Evolutionary conservation across 257 asterid genomes (phyloP).

Genomic region (Solanum commersonii): DNA sequence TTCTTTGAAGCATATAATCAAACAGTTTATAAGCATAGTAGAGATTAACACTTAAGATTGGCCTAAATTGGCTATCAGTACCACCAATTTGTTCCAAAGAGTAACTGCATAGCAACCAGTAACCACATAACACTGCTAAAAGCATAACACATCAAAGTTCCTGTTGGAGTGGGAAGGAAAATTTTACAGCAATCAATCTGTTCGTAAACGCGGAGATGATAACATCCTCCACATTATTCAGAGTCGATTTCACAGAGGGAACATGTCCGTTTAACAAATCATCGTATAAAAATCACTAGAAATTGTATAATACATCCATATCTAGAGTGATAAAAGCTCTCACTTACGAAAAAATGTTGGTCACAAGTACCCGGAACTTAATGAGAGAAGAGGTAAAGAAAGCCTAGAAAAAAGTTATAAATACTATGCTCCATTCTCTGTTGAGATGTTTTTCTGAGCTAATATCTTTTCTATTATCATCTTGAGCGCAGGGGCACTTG

Average conservation of each 20-base stretch:
- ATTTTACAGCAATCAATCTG: neutral
- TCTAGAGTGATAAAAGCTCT: neutral
- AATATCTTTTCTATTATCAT: slow-evolving; percentile 45
- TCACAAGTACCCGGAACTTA: neutral
- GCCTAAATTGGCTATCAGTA: neutral
- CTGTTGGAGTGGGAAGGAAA: neutral
- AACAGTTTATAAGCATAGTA: no score
- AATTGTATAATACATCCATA: neutral
- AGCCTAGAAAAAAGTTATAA: neutral
- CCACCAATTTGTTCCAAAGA: neutral
- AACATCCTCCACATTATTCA: neutral
- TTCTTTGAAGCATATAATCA: no score
- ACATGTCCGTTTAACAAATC: neutral
- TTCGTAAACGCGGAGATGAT: neutral
- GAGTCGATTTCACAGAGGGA: neutral
- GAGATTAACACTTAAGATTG: no score
- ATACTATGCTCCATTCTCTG: slow-evolving; percentile 19
- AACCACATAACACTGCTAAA: neutral
- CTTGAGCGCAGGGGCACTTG: slow-evolving; percentile 35
- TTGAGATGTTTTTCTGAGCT: slow-evolving; percentile 25
- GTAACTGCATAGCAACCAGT: neutral
- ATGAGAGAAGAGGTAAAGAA: neutral
- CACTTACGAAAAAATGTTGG: neutral
- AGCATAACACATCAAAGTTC: neutral
- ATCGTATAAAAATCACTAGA: neutral